Conservation (phyloP, 345 rosid genomes). For the Draba incana region DNA sequence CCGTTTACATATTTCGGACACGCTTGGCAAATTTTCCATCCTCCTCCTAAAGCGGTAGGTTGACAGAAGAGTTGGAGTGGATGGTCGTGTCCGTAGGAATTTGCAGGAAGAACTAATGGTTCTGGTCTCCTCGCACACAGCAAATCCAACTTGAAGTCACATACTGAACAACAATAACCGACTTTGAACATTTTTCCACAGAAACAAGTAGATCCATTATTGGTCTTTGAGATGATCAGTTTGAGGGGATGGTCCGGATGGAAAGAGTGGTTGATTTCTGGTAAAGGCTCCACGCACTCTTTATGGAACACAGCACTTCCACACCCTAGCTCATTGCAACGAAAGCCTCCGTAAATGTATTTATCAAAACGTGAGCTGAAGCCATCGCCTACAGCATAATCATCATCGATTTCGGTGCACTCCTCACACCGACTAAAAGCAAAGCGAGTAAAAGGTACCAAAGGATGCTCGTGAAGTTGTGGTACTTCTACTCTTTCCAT, state of each 20-base stretch:
- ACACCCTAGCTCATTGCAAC: slow-evolving; percentile 28
- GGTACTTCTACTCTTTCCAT: background rate
- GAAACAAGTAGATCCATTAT: background rate
- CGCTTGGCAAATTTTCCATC: background rate
- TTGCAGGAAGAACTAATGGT: background rate
- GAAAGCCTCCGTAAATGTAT: slow-evolving; percentile 26
- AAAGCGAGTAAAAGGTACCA: slow-evolving; percentile 7
- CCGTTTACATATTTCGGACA: background rate
- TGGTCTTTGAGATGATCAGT: background rate
- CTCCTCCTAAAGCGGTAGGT: too few relatives aligned
- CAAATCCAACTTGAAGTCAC: slow-evolving; percentile 24
- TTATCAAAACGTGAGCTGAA: too few relatives aligned
- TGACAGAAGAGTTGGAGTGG: background rate
- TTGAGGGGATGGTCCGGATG: slow-evolving; percentile 27
- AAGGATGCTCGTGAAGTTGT: slow-evolving; percentile 5
- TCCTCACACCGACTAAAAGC: background rate
- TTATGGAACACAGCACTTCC: background rate
- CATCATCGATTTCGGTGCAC: background rate
- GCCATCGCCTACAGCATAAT: too few relatives aligned
- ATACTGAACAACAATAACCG: slow-evolving; percentile 9
- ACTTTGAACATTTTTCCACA: background rate
- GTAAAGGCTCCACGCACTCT: background rate
- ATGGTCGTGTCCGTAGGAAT: background rate
- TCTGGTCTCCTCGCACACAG: background rate
- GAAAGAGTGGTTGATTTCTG: slow-evolving; percentile 16